Conservation (phyloP, 768 basidiomycete genomes). For the Agaricus blazei region DNA sequence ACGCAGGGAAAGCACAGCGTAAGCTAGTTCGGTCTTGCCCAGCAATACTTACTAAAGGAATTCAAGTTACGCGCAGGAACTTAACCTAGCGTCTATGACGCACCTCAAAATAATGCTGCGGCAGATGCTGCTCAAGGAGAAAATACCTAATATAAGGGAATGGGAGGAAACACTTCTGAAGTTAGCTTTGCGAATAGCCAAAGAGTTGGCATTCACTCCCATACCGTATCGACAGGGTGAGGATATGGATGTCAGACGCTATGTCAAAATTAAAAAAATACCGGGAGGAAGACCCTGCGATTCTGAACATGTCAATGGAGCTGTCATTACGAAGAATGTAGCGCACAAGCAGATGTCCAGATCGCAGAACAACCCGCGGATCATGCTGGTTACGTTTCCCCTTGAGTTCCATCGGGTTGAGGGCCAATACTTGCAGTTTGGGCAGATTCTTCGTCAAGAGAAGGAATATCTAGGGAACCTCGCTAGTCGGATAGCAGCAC, state of each 20-base stretch:
- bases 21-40: slow-evolving; percentile 24
- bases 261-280: slow-evolving; percentile 98
- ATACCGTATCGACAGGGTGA: slow-evolving; percentile 74
- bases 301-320: slow-evolving; percentile 95
- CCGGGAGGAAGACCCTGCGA: slow-evolving; percentile 90
- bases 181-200: slow-evolving; percentile 81
- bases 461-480: slow-evolving; percentile 89
- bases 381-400: slow-evolving; percentile 96
- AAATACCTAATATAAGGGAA: slow-evolving; percentile 75
- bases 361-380: slow-evolving; percentile 75
- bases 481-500: slow-evolving; percentile 82
- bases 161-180: slow-evolving; percentile 86
- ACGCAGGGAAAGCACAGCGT: slow-evolving; percentile 87
- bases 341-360: slow-evolving; percentile 94
- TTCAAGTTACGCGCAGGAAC: slow-evolving; percentile 72
- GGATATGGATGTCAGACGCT: slow-evolving; percentile 91
- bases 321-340: slow-evolving; percentile 96
- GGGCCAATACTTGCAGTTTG: slow-evolving; percentile 90
- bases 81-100: slow-evolving; percentile 81
- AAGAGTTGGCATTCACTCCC: slow-evolving; percentile 74
- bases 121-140: slow-evolving; percentile 82
- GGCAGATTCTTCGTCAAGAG: slow-evolving; percentile 87
- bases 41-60: slow-evolving; percentile 6
- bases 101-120: slow-evolving; percentile 89
- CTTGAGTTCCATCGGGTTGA: slow-evolving; percentile 90